Evolutionary conservation across 257 asterid species (phyloP), one percentile per base, ranked within the genome.

Genomic region (Avicennia marina): DNA sequence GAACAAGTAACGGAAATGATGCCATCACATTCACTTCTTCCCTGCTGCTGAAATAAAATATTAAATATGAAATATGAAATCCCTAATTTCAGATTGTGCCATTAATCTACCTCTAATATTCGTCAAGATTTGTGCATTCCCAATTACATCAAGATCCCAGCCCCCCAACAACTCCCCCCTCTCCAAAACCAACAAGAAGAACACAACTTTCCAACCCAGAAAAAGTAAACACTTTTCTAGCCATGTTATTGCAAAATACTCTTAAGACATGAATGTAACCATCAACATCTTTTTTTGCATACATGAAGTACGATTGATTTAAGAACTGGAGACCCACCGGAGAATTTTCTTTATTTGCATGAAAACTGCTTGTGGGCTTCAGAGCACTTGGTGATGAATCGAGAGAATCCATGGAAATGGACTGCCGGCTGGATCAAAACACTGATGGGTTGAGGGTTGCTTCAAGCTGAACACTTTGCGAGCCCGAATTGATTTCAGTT

Each of bases 11-110:
- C 34, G 7, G 84, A 83, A 20, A 67, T 62, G 26, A 33, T 65
- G 16, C 77, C 95, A 67, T 81, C 94, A 63, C 34, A 44, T 25
- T 81, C 94, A 75, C 76, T 86, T 67, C 71, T 81, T 58, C 71
- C 88, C 84, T 84, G 78, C 62, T 66, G 33, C 66, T 5, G 24
- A 26, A 32, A 57, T 15, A 59, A 71, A 46, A 43, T 9, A 33
- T 6, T 4, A 16, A n/a, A n/a, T n/a, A n/a, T n/a, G n/a, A n/a
- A n/a, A n/a, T n/a, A n/a, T n/a, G n/a, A n/a, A 66, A 62, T 58
- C 21, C 50, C 59, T 16, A 62, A 46, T 2, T 20, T 53, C 16
- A 25, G 42, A 29, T 17, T 58, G n/a, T 40, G 41, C 42, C 21
- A 8, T 20, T 11, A 55, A 26, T 39, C 46, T 41, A 53, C 44